Evolutionary conservation across 2,329 filamentous ascomycete genomes (phyloP).

Genomic region (Chrysoporthe cubensis): DNA sequence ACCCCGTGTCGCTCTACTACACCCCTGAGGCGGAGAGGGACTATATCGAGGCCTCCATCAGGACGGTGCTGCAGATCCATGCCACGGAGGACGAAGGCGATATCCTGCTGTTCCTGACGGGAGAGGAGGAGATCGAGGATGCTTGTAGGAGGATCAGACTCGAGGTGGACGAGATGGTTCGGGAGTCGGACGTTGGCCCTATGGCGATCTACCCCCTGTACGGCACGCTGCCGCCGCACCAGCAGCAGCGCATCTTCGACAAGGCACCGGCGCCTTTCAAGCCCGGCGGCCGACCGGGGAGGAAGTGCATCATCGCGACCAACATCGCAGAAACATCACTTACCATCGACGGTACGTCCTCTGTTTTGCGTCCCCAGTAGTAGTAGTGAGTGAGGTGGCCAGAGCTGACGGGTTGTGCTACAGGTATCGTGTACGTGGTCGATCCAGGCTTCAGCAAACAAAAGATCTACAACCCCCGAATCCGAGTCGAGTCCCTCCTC

Average conservation of each 20-base stretch:
- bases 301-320: slow-evolving; percentile 92
- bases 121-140: slow-evolving; percentile 98
- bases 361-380: not conserved
- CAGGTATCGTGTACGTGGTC: slow-evolving; percentile 90
- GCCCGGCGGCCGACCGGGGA: slow-evolving; percentile 81
- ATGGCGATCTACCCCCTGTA: slow-evolving; percentile 92
- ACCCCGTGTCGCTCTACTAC: slow-evolving; percentile 98
- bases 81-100: slow-evolving; percentile 91
- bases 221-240: slow-evolving; percentile 85
- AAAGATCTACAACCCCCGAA: slow-evolving; percentile 97
- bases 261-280: slow-evolving; percentile 75
- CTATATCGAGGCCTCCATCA: slow-evolving; percentile 92
- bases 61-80: slow-evolving; percentile 96
- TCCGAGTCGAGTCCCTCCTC: slow-evolving; percentile 94
- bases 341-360: slow-evolving; percentile 80
- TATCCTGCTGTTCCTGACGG: slow-evolving; percentile 91
- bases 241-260: slow-evolving; percentile 96
- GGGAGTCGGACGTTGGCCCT: slow-evolving; percentile 90
- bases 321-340: slow-evolving; percentile 98
- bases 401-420: slow-evolving; percentile 4
- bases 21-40: slow-evolving; percentile 95
- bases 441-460: slow-evolving; percentile 99
- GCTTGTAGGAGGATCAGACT: slow-evolving; percentile 88
- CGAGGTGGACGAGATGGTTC: slow-evolving; percentile 87
- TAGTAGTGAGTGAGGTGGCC: too few relatives aligned